A percentile compares a stretch with the other conserved stretches of the same genome.
Conservation (phyloP, 306 rosid genomes). For the Cyamopsis tetragonoloba region DNA sequence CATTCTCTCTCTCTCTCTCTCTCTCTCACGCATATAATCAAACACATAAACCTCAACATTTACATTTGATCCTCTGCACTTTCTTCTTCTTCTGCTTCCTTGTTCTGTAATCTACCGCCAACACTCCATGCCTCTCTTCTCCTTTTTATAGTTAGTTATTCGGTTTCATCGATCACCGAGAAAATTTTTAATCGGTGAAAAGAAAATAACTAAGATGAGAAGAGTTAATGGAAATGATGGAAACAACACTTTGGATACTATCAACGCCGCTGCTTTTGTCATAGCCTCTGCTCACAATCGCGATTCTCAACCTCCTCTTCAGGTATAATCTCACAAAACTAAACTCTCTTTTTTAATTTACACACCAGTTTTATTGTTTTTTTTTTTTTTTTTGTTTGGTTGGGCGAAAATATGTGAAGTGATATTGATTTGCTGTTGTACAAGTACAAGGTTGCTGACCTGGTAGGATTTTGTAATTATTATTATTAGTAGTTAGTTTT, state of each 20-base stretch:
- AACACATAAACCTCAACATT: background rate
- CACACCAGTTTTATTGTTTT: background rate
- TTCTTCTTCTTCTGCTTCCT: background rate
- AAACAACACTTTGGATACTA: conserved; percentile 64
- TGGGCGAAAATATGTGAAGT: too few relatives aligned
- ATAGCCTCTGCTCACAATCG: conserved; percentile 68
- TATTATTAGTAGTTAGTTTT: too few relatives aligned
- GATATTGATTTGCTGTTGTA: background rate
- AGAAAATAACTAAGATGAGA: conserved; percentile 39
- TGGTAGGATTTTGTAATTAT: too few relatives aligned
- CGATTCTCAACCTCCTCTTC: conserved; percentile 49
- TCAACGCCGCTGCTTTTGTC: conserved; percentile 90
- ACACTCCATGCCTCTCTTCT: background rate
- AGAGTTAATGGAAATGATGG: conserved; percentile 43
- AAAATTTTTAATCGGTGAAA: background rate
- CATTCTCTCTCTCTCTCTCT: too few relatives aligned
- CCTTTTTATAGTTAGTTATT: too few relatives aligned
- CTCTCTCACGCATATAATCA: background rate
- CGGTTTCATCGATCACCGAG: background rate
- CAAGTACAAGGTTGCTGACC: too few relatives aligned
- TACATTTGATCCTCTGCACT: conserved; percentile 14
- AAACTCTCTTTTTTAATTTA: conserved; percentile 21
- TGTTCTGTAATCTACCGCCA: conserved; percentile 17
- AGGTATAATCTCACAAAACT: conserved; percentile 33
- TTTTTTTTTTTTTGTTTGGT: too few relatives aligned